These are phyloP conservation scores for Planoprotostelium fungivorum DNA, from an alignment of 78 protist species.

Conservation along the genomic window DNA sequence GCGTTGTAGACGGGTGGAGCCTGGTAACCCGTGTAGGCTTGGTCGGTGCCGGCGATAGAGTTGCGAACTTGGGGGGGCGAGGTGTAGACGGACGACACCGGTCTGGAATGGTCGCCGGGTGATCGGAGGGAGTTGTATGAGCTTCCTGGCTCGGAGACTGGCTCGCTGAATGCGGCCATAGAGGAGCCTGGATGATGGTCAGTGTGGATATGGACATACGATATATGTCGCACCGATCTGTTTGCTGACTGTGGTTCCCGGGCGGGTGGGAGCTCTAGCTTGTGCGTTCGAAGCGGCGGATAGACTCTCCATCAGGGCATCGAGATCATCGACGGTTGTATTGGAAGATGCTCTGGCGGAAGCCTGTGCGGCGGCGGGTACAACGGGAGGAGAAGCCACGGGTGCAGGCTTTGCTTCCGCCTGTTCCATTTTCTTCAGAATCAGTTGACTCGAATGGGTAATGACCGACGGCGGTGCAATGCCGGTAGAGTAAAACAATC, in stretches of 20 bases:
- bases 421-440: background rate
- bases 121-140: background rate
- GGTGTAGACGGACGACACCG: background rate
- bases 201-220: background rate
- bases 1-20: background rate
- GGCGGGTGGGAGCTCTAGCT: slow-evolving; percentile 18
- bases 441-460: background rate
- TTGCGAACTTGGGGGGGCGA: too few relatives aligned
- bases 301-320: slow-evolving; percentile 46
- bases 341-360: slow-evolving; percentile 5
- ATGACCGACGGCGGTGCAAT: slow-evolving; percentile 1
- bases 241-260: slow-evolving; percentile 17
- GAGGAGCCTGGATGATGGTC: slow-evolving; percentile 6
- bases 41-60: slow-evolving; percentile 9
- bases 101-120: background rate
- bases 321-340: slow-evolving; percentile 43
- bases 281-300: slow-evolving; percentile 14
- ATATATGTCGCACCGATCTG: slow-evolving; percentile 2
- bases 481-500: background rate
- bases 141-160: background rate
- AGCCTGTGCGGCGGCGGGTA: background rate
- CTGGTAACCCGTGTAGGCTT: too few relatives aligned
- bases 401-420: slow-evolving; percentile 9
- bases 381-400: background rate
- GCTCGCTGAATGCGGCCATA: slow-evolving; percentile 14